phyloP scores from a whole-genome alignment of 2,329 filamentous ascomycete genomes.

The Trichoderma sp. region DNA sequence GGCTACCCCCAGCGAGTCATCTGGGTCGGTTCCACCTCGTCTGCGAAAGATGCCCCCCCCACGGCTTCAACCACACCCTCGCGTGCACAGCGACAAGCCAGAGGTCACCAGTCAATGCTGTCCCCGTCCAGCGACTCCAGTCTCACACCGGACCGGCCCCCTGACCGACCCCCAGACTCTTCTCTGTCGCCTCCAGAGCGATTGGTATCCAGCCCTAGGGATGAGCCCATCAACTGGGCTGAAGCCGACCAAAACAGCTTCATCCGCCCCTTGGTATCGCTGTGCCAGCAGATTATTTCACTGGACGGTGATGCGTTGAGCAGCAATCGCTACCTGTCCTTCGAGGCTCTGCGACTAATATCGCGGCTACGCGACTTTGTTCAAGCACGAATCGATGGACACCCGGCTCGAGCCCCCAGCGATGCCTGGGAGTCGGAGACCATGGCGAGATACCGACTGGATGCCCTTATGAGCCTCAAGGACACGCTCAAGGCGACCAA shows the following conservation, averaged over 20 bases:
- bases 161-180: slow-evolving; percentile 11
- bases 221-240: slow-evolving; percentile 19
- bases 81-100: background rate
- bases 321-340: slow-evolving; percentile 27
- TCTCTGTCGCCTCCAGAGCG: slow-evolving; percentile 19
- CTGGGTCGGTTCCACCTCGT: slow-evolving; percentile 34
- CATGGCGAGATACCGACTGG: slow-evolving; percentile 36
- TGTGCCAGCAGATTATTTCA: slow-evolving; percentile 36
- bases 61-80: background rate
- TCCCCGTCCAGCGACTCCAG: slow-evolving; percentile 20
- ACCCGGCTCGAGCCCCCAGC: slow-evolving; percentile 12
- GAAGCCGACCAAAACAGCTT: slow-evolving; percentile 33
- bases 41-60: slow-evolving; percentile 18
- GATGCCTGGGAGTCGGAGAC: slow-evolving; percentile 30
- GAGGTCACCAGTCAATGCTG: background rate
- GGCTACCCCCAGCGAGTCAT: slow-evolving; percentile 40
- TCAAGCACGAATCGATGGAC: slow-evolving; percentile 33
- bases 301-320: slow-evolving; percentile 20
- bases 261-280: slow-evolving; percentile 32
- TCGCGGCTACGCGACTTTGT: slow-evolving; percentile 36
- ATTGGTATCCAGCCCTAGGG: slow-evolving; percentile 9
- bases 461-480: slow-evolving; percentile 43
- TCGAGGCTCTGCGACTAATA: slow-evolving; percentile 34
- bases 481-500: slow-evolving; percentile 45
- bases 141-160: slow-evolving; percentile 7